Percentiles rank a stretch among this genome's conserved stretches.
phyloP scores from a whole-genome alignment of 306 rosid species.

The Prunus mira region DNA sequence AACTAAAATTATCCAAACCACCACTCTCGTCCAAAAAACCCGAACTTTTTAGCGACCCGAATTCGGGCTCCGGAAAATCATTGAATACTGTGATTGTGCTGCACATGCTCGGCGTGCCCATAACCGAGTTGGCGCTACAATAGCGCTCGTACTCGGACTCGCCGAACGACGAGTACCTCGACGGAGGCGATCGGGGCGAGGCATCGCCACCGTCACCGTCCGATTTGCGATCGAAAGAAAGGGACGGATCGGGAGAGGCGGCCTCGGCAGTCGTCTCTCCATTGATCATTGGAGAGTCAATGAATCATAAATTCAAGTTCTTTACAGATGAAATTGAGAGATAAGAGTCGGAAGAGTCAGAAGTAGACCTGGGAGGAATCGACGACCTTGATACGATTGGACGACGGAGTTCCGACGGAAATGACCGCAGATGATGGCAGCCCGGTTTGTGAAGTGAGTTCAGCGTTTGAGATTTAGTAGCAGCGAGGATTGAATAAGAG shows the following conservation, averaged over 20 bases:
- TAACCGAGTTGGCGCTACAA: constrained; percentile 77
- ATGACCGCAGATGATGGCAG: not conserved
- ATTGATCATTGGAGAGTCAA: constrained; percentile 34
- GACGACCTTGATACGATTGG: not conserved
- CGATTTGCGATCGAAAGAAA: constrained; percentile 36
- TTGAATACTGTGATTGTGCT: constrained; percentile 67
- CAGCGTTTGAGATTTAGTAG: not conserved
- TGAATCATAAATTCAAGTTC: constrained; percentile 2
- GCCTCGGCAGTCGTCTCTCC: constrained; percentile 37
- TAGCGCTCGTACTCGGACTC: constrained; percentile 90
- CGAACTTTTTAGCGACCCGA: constrained; percentile 35
- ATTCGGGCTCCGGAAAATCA: constrained; percentile 58
- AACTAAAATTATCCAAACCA: constrained; percentile 48
- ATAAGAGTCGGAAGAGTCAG: not conserved
- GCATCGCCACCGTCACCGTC: constrained; percentile 26
- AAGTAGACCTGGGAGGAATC: constrained; percentile 28
- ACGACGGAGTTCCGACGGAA: constrained; percentile 5
- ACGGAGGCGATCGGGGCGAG: constrained; percentile 25
- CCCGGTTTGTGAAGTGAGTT: constrained; percentile 5
- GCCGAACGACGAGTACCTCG: constrained; percentile 70
- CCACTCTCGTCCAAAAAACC: constrained; percentile 45
- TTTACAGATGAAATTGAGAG: not conserved
- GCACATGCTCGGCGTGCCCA: constrained; percentile 77
- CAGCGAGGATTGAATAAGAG: not conserved
- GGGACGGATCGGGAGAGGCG: constrained; percentile 44